Percentiles rank a stretch among this genome's conserved stretches.
Evolutionary conservation across 176 grass and related monocot species (phyloP).

Genomic region (Triticum dicoccoides): DNA sequence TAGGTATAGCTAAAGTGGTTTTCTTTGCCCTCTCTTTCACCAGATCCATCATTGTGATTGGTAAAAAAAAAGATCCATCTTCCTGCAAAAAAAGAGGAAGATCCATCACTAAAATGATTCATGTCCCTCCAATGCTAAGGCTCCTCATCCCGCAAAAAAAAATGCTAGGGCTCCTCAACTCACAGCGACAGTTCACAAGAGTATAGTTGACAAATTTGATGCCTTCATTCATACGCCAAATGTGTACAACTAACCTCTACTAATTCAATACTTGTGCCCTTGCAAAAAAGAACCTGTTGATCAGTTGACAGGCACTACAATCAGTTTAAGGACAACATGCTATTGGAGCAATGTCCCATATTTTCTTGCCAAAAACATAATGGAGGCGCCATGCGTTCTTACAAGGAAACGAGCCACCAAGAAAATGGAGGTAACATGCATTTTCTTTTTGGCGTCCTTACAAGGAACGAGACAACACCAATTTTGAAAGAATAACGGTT

Average conservation of each 20-base stretch:
- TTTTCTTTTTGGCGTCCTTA: not conserved
- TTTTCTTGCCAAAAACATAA: too few relatives aligned
- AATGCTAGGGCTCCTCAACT: not conserved
- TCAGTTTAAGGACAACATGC: too few relatives aligned
- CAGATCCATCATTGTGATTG: not conserved
- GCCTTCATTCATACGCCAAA: not conserved
- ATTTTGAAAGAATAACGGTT: not conserved
- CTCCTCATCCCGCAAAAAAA: not conserved
- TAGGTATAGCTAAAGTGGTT: too few relatives aligned
- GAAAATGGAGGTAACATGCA: too few relatives aligned
- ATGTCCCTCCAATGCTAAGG: not conserved
- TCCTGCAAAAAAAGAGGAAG: too few relatives aligned
- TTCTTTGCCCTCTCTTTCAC: not conserved
- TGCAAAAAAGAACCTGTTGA: too few relatives aligned
- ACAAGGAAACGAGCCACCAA: too few relatives aligned
- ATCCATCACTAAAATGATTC: not conserved
- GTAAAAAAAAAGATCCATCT: too few relatives aligned
- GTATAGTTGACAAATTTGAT: not conserved
- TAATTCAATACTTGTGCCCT: too few relatives aligned
- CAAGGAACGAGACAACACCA: not conserved
- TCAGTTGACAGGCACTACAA: too few relatives aligned
- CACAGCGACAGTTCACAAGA: not conserved
- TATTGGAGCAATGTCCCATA: too few relatives aligned
- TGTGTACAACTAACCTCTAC: not conserved
- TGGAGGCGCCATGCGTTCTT: too few relatives aligned